A percentile compares a stretch with the other conserved stretches of the same genome.
Conservation (phyloP, 345 rosid species). For the Citrus medica region DNA sequence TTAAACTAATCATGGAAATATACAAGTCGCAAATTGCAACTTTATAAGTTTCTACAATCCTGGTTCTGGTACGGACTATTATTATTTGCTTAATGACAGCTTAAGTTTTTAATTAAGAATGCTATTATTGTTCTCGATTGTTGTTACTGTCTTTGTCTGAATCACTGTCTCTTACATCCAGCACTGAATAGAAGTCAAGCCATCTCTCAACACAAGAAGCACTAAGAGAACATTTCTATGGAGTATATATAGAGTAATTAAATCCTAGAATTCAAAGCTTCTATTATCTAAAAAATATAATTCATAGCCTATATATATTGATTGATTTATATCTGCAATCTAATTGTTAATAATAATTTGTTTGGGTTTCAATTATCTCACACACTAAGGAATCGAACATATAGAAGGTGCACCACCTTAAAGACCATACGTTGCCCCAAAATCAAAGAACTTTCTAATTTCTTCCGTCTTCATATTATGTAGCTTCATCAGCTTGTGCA, state of each 20-base stretch:
- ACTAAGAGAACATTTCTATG: not conserved
- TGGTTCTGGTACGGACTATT: not conserved
- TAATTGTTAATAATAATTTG: not conserved
- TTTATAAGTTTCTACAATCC: not conserved
- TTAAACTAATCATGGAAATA: slow-evolving; percentile 15
- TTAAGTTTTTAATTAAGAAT: not conserved
- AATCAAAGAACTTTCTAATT: not conserved
- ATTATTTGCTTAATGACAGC: not conserved
- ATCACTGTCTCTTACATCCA: not conserved
- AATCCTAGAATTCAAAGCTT: not conserved
- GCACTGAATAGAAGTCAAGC: not conserved
- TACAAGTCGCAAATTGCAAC: not conserved
- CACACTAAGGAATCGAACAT: not conserved
- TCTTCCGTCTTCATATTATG: not conserved
- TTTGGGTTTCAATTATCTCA: not conserved
- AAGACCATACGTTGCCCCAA: not conserved
- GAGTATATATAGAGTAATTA: too few relatives aligned
- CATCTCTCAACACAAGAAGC: not conserved
- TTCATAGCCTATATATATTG: not conserved
- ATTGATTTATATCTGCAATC: not conserved
- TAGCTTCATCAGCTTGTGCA: not conserved
- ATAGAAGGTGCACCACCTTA: not conserved
- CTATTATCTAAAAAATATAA: not conserved
- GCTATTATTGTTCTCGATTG: not conserved
- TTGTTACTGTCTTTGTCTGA: not conserved